Evolutionary conservation across 495 filamentous ascomycete genomes (phyloP).

Genomic region (Annulohypoxylon moriforme): DNA sequence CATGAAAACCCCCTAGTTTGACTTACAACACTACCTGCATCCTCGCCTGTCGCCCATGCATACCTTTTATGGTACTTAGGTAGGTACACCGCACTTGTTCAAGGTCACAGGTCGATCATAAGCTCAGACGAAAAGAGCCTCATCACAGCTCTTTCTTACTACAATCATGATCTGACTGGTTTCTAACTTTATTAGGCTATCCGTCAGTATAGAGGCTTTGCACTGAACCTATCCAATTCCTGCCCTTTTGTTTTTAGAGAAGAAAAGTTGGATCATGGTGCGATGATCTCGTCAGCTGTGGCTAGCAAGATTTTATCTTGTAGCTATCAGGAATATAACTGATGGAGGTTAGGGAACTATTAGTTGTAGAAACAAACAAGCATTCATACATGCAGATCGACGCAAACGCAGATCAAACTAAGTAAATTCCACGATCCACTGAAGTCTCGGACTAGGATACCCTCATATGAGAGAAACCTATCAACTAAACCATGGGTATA

Average conservation of each 20-base stretch:
- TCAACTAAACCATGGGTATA: not conserved
- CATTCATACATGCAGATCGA: too few relatives aligned
- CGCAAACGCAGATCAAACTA: too few relatives aligned
- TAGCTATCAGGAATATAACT: not conserved
- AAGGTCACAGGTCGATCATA: not conserved
- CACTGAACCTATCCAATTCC: not conserved
- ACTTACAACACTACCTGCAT: not conserved
- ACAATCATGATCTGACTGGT: not conserved
- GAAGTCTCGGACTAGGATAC: not conserved
- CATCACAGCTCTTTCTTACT: not conserved
- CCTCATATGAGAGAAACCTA: not conserved
- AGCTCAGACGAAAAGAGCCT: not conserved
- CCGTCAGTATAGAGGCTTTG: not conserved
- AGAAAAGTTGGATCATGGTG: not conserved
- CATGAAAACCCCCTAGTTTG: too few relatives aligned
- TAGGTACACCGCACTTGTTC: not conserved
- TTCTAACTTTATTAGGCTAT: not conserved
- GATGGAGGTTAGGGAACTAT: not conserved
- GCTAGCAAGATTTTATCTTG: not conserved
- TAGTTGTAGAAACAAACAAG: not conserved
- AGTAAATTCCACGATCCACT: not conserved
- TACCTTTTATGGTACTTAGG: not conserved
- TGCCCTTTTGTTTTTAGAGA: not conserved
- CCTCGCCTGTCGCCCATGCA: not conserved
- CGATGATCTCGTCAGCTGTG: not conserved